Percentiles rank a stretch among this genome's conserved stretches.
Evolutionary conservation across 148 eudicot genomes (phyloP).

Genomic region (Drosera capensis): DNA sequence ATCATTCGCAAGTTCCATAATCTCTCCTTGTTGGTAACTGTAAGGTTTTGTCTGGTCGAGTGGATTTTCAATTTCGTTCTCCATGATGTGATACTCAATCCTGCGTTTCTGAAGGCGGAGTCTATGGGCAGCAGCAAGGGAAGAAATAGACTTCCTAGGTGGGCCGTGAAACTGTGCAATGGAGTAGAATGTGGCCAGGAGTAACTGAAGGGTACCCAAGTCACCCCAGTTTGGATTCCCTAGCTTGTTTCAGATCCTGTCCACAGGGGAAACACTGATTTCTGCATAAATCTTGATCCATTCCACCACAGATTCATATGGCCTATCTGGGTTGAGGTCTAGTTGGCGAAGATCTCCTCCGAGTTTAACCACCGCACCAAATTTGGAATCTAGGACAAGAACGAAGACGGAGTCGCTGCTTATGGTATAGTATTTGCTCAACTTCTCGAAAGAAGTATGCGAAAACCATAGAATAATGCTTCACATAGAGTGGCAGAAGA

Average conservation of each 20-base stretch:
- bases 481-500: constrained; percentile 46
- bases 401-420: constrained; percentile 31
- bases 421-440: constrained; percentile 26
- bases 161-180: constrained; percentile 47
- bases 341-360: constrained; percentile 50
- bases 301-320: constrained; percentile 40
- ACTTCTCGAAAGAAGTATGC: constrained; percentile 52
- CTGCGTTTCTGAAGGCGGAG: constrained; percentile 64
- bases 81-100: constrained; percentile 32
- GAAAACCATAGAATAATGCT: constrained; percentile 59
- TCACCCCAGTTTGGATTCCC: constrained; percentile 83
- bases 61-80: constrained; percentile 17
- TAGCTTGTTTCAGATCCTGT: constrained; percentile 65
- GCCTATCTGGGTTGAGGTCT: constrained; percentile 31
- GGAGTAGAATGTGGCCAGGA: constrained; percentile 53
- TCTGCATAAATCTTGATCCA: constrained; percentile 56
- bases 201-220: constrained; percentile 48
- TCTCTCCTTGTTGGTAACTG: constrained; percentile 27
- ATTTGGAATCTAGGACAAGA: constrained; percentile 53
- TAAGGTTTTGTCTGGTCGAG: constrained; percentile 22
- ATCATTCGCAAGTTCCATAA: constrained; percentile 33
- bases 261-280: constrained; percentile 46
- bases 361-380: constrained; percentile 61
- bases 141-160: constrained; percentile 49
- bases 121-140: constrained; percentile 54